These are phyloP conservation scores for Zymoseptoria ardabiliae DNA, from an alignment of 2,329 filamentous ascomycete species.

Conservation along the genomic window DNA sequence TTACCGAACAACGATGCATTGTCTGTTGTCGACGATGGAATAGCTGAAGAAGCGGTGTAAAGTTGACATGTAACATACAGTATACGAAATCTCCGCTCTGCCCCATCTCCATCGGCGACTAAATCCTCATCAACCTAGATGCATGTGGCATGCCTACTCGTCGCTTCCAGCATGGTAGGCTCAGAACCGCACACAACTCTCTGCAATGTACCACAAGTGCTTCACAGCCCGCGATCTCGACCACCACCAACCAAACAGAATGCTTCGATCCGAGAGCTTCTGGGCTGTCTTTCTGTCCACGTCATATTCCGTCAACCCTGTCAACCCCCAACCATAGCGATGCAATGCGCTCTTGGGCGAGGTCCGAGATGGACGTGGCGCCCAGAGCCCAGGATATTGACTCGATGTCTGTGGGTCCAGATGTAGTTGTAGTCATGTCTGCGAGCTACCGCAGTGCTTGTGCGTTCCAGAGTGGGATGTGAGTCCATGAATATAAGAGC, in stretches of 20 bases:
- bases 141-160: not conserved
- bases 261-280: not conserved
- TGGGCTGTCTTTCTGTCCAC: not conserved
- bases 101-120: not conserved
- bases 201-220: not conserved
- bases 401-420: not conserved
- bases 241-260: not conserved
- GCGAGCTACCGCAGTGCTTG: slow-evolving; percentile 14
- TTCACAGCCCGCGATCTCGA: not conserved
- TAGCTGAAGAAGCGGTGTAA: slow-evolving; percentile 13
- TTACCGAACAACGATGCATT: slow-evolving; percentile 9
- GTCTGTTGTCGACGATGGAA: slow-evolving; percentile 2
- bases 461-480: slow-evolving; percentile 1
- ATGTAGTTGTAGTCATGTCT: not conserved
- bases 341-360: not conserved
- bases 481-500: not conserved
- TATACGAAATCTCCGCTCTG: slow-evolving; percentile 5
- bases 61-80: slow-evolving; percentile 22
- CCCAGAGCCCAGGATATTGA: not conserved
- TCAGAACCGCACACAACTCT: not conserved
- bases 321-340: not conserved
- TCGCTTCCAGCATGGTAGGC: not conserved
- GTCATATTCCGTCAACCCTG: not conserved
- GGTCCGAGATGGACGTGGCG: not conserved
- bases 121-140: not conserved